phyloP scores from a whole-genome alignment of 805 yeast genomes.

The Candida montana region DNA sequence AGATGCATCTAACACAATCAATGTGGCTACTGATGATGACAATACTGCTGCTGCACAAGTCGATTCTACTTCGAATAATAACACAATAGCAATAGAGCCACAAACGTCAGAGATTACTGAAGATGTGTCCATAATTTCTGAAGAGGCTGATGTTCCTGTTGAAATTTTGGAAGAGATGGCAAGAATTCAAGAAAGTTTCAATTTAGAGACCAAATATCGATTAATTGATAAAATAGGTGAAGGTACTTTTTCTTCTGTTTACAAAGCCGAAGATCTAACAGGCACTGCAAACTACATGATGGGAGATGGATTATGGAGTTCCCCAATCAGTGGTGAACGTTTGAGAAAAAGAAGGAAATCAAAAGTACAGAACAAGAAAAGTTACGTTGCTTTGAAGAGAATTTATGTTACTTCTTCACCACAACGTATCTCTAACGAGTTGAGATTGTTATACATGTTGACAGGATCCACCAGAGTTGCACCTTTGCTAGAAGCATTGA shows the following conservation, averaged over 20 bases:
- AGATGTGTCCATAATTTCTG: constrained; percentile 21
- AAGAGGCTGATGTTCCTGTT: constrained; percentile 41
- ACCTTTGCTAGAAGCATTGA: constrained; percentile 80
- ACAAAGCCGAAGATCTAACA: constrained; percentile 55
- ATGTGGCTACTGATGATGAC: neutral
- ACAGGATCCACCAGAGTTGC: constrained; percentile 73
- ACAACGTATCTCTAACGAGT: constrained; percentile 81
- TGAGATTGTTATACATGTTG: constrained; percentile 65
- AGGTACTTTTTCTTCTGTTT: constrained; percentile 90
- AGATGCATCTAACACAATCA: neutral
- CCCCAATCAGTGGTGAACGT: constrained; percentile 20
- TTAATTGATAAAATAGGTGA: constrained; percentile 53
- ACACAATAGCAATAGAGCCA: neutral
- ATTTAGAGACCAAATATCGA: constrained; percentile 32
- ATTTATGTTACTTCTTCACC: constrained; percentile 96
- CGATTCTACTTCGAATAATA: neutral
- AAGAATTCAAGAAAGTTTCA: constrained; percentile 47
- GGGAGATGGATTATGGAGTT: constrained; percentile 30
- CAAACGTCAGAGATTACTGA: constrained; percentile 6
- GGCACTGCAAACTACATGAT: constrained; percentile 29
- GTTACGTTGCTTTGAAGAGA: constrained; percentile 79
- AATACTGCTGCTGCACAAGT: neutral
- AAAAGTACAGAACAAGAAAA: constrained; percentile 9
- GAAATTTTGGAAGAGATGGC: constrained; percentile 56
- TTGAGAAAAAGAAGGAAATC: constrained; percentile 33